Conservation (phyloP, 2,329 filamentous ascomycete genomes). For the Xylaria sp. region DNA sequence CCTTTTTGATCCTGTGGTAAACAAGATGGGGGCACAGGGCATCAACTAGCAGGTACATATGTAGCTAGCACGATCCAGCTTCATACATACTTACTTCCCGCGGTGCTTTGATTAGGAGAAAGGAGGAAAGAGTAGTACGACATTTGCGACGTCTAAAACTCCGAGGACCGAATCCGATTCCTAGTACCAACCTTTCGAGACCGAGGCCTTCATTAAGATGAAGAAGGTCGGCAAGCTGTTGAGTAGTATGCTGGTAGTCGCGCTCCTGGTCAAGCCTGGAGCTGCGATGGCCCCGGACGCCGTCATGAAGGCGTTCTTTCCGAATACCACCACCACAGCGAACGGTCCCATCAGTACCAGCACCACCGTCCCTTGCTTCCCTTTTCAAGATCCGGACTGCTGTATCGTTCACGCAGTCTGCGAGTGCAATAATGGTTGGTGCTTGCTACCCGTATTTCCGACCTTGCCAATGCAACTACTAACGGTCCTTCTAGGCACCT, state of each 20-base stretch:
- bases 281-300: conserved; percentile 21
- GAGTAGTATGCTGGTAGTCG: conserved; percentile 18
- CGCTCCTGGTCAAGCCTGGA: conserved; percentile 17
- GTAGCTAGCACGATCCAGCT: neutral
- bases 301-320: conserved; percentile 25
- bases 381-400: conserved; percentile 44
- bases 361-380: conserved; percentile 35
- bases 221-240: conserved; percentile 25
- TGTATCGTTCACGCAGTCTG: conserved; percentile 40
- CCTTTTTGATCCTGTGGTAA: neutral
- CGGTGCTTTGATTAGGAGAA: neutral
- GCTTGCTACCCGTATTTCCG: neutral
- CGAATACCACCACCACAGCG: conserved; percentile 33
- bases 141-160: neutral
- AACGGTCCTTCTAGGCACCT: conserved; percentile 38
- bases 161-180: neutral
- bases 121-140: neutral
- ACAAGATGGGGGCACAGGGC: neutral
- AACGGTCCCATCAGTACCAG: neutral
- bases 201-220: conserved; percentile 10
- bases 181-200: neutral
- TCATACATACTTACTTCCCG: neutral
- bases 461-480: conserved; percentile 10
- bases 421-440: conserved; percentile 40
- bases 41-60: no score